A percentile compares a stretch with the other conserved stretches of the same genome.
Conservation (phyloP, 306 rosid species). For the Oemleria cerasiformis region DNA sequence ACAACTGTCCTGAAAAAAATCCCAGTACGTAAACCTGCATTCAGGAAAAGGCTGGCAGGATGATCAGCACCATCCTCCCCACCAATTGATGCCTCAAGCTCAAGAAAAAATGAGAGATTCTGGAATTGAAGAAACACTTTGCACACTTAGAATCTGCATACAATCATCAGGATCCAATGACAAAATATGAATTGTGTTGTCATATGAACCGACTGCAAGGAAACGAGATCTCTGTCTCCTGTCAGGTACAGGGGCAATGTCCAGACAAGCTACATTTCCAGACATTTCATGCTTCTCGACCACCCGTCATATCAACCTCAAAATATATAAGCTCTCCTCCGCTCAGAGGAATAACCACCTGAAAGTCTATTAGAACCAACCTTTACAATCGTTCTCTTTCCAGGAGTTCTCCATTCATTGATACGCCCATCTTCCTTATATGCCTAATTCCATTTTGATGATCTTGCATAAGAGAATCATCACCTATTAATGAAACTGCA, state of each 20-base stretch:
- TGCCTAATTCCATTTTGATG: constrained; percentile 99
- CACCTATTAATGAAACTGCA: constrained; percentile 95
- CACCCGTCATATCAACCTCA: constrained; percentile 94
- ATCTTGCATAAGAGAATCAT: constrained; percentile 98
- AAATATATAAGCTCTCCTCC: constrained; percentile 96
- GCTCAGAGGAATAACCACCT: constrained; percentile 90
- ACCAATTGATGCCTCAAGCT: constrained; percentile 86
- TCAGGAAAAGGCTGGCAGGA: constrained; percentile 94
- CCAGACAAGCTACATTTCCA: constrained; percentile 92
- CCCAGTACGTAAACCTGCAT: constrained; percentile 86
- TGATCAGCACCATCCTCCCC: constrained; percentile 98
- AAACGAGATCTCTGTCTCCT: constrained; percentile 93
- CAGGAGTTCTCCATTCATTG: constrained; percentile 99
- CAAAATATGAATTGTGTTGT: constrained; percentile 79
- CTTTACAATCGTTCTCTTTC: constrained; percentile 83
- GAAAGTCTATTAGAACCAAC: constrained; percentile 90
- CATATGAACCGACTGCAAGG: constrained; percentile 93
- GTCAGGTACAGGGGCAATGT: constrained; percentile 94
- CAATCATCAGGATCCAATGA: constrained; percentile 95
- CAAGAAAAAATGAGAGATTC: constrained; percentile 91
- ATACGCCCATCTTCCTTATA: constrained; percentile 98
- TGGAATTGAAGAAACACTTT: constrained; percentile 89
- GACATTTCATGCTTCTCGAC: constrained; percentile 97
- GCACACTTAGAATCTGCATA: constrained; percentile 85
- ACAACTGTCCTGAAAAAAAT: constrained; percentile 94